A percentile compares a stretch with the other conserved stretches of the same genome.
These are phyloP conservation scores for Salix koriyanagi DNA, from an alignment of 345 rosid species.

Conservation along the genomic window DNA sequence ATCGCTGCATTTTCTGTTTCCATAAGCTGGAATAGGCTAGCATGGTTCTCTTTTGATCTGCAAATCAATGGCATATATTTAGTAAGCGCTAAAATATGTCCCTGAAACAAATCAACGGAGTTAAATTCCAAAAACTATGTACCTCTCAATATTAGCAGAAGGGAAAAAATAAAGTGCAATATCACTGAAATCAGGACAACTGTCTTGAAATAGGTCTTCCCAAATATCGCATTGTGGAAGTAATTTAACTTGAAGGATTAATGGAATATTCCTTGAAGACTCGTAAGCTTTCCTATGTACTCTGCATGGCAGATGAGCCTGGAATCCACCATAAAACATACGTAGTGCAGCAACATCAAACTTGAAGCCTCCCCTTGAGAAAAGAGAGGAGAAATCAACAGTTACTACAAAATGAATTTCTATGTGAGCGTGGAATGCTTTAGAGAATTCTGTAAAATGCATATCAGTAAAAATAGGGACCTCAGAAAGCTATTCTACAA, in stretches of 20 bases:
- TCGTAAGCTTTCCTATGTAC: constrained; percentile 40
- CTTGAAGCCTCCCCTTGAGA: constrained; percentile 49
- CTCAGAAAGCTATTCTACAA: neutral
- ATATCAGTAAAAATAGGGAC: neutral
- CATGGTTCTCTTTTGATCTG: constrained; percentile 31
- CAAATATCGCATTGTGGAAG: constrained; percentile 32
- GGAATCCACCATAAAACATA: constrained; percentile 42
- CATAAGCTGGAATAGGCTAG: constrained; percentile 35
- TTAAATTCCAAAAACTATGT: constrained; percentile 5
- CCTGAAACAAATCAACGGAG: neutral
- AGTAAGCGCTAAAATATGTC: neutral
- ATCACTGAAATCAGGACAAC: constrained; percentile 38
- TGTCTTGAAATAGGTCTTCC: constrained; percentile 25
- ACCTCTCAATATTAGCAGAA: constrained; percentile 44
- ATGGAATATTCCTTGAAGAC: constrained; percentile 41
- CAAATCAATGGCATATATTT: constrained; percentile 4
- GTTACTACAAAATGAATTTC: neutral
- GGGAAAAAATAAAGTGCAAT: constrained; percentile 55
- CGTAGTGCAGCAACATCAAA: constrained; percentile 19
- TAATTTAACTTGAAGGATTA: constrained; percentile 40
- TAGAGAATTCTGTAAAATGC: neutral
- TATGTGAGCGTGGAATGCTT: neutral
- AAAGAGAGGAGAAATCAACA: neutral
- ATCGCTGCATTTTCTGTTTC: constrained; percentile 32
- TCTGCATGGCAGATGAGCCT: constrained; percentile 43